Percentiles rank a stretch among this genome's conserved stretches.
Evolutionary conservation across 805 yeast species (phyloP).

Genomic region (Candida pseudofarinosa): DNA sequence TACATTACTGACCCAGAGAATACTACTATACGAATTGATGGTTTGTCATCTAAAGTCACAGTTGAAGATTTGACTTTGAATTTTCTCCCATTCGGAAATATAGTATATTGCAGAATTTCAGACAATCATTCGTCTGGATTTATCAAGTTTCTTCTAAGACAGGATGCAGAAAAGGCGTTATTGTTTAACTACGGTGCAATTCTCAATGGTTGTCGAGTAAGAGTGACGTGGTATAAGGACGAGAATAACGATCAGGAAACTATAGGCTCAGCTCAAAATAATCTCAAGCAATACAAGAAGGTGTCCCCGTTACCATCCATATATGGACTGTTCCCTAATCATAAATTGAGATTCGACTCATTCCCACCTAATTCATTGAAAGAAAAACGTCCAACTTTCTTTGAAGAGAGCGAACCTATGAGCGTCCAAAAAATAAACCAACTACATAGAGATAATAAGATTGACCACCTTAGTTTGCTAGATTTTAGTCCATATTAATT

Average conservation of each 20-base stretch:
- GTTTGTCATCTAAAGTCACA: constrained; percentile 54
- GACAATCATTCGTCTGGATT: constrained; percentile 18
- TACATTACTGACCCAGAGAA: constrained; percentile 78
- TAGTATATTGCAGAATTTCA: constrained; percentile 21
- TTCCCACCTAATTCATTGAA: constrained; percentile 8
- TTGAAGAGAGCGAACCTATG: constrained; percentile 13
- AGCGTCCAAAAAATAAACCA: constrained; percentile 16
- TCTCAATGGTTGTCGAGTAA: constrained; percentile 25
- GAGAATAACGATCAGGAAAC: constrained; percentile 9
- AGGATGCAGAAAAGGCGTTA: constrained; percentile 37
- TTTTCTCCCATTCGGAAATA: constrained; percentile 62
- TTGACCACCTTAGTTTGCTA: neutral
- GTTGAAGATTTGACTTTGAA: constrained; percentile 58
- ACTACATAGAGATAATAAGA: constrained; percentile 12
- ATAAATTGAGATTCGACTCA: constrained; percentile 17
- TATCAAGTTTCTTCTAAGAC: constrained; percentile 25
- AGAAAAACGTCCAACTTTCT: constrained; percentile 7
- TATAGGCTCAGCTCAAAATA: constrained; percentile 5
- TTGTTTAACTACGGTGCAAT: constrained; percentile 25
- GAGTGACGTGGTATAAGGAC: constrained; percentile 29
- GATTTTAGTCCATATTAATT: neutral
- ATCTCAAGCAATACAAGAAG: constrained; percentile 9
- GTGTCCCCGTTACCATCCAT: constrained; percentile 15
- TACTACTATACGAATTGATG: constrained; percentile 70
- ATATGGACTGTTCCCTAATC: constrained; percentile 13